Evolutionary conservation across 305 asterid species (phyloP), one percentile per base, ranked within the genome.

Genomic region (Petunia hybrid): DNA sequence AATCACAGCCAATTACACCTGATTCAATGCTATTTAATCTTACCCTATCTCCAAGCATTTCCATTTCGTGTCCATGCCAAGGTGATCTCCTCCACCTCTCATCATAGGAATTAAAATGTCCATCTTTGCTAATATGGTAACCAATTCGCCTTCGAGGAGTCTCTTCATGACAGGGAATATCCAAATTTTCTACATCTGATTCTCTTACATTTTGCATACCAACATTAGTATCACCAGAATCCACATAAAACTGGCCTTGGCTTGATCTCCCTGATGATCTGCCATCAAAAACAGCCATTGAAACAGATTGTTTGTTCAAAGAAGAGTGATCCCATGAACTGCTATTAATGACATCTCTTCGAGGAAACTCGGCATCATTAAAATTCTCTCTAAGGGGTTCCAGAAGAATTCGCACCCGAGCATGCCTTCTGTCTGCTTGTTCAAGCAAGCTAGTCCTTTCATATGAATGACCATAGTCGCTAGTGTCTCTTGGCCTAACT

Each of bases 71-170:
- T 41, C 8, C 83, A 35, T 1, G 55, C 45, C 9, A 56, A 6
- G 84, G 68, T 31, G 83, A 80, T 56, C 51, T 62, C 80, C 83
- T 80, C 80, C 75, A 2, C 84, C 76, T 79, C 40, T 84, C 89
- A 59, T 14, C 55, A 45, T 80, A 79, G 80, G 56, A 45, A 61
- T 56, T 74, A 61, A 70, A 68, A 56, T 41, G 77, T 70, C 40
- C 65, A 76, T 75, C 78, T 13, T 82, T 75, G 60, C 77, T 74
- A 80, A 60, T 79, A 43, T 61, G 82, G 82, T 10, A 62, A 61
- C 71, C 79, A 36, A 62, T 56, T 77, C 46, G 79, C 76, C 76
- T 61, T 6, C 13, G 64, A 13, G 48, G 46, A 73, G 81, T 67
- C 64, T 61, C 84, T 66, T 76, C 76, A 43, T 73, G 77, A 39